A percentile compares a stretch with the other conserved stretches of the same genome.
Conservation (phyloP, 306 rosid genomes). For the Trifolium fragiferum region DNA sequence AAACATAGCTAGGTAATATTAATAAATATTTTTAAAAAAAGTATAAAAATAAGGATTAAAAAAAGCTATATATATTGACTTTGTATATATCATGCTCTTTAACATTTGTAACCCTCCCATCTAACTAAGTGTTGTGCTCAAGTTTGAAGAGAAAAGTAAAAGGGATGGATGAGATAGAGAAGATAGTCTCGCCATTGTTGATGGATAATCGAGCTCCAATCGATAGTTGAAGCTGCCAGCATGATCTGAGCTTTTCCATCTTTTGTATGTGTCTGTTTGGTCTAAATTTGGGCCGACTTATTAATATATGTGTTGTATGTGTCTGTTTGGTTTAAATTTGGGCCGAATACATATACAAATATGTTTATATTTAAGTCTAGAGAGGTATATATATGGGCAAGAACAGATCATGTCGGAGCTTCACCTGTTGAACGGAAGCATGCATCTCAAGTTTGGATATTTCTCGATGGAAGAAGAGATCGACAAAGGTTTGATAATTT, state of each 20-base stretch:
- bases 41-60: background rate
- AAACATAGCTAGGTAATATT: background rate
- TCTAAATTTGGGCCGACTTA: background rate
- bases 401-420: constrained; percentile 30
- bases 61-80: background rate
- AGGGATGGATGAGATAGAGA: background rate
- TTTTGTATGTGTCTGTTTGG: background rate
- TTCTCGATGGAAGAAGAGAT: background rate
- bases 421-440: constrained; percentile 18
- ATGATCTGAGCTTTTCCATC: constrained; percentile 6
- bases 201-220: background rate
- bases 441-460: background rate
- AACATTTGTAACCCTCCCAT: background rate
- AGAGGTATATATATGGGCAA: background rate
- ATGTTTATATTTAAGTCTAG: background rate
- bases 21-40: background rate
- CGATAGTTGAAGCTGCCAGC: constrained; percentile 28
- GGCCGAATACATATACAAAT: background rate
- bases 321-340: background rate
- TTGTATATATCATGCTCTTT: background rate
- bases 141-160: background rate
- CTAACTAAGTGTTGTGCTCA: background rate
- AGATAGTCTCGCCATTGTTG: too few species aligned
- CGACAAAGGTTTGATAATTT: constrained; percentile 1
- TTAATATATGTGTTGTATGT: too few species aligned